Base-by-base conservation (phyloP, 805 yeast species). In the Millerozyma acaciae region DNA sequence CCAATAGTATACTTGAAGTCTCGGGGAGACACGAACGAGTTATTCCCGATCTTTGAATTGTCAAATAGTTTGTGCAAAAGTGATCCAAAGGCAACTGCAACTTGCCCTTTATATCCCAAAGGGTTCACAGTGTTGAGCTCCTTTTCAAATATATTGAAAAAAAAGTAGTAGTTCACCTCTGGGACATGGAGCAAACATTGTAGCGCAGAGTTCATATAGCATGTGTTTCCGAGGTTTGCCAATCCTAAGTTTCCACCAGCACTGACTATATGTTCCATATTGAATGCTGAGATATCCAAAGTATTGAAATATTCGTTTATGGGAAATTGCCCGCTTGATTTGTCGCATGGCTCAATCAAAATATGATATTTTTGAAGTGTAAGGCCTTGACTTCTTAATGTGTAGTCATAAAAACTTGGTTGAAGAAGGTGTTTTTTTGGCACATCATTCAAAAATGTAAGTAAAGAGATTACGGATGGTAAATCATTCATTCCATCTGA, bases 201-300 rank as follows among this genome's bases (percentile, higher is more conserved):
- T 28, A 90, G 60, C 0, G 96, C 96, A 7, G 95, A 84, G 55
- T 87, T 88, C 97, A 89, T 88, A 55, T 87, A 89, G 56, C 97
- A 89, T 0, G 95, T 80, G 53, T 89, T 89, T 2, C 97, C 97
- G 40, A 88, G 62, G 50, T 86, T 89, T 33, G 55, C 70, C 62
- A 50, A 81, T 44, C 40, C 97, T 81, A 38, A 69, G 55, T 29
- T 66, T 51, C 43, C 96, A 12, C 63, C 60, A 8, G 41, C 32
- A 1, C 31, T 17, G 18, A 44, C 28, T 4, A 47, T 26, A 2
- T 17, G n/a, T 6, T 39, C 39, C 12, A 37, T 15, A 26, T 50
- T 47, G 26, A 38, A 45, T 21, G 37, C 31, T 3, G 36, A 30
- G 9, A 37, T 14, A 30, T 49, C 45, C 5, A 37, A 17, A 20